Evolutionary conservation across 768 basidiomycete species (phyloP).

Genomic region (Kwoniella sp.): DNA sequence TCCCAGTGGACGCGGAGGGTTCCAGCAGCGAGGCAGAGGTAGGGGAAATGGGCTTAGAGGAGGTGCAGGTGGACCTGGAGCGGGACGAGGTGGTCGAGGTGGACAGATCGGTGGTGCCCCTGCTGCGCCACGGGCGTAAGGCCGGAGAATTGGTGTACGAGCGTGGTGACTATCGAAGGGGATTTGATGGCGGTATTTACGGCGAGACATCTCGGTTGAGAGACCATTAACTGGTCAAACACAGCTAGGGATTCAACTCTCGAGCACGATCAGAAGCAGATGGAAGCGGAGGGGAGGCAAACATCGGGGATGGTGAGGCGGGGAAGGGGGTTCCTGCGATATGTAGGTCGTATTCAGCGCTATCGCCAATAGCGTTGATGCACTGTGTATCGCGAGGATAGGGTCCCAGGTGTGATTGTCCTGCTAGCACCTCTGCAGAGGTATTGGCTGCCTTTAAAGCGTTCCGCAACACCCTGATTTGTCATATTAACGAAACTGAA

Average conservation of each 20-base stretch:
- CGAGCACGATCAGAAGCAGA: no score
- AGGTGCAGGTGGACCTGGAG: slow-evolving; percentile 17
- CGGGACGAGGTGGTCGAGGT: slow-evolving; percentile 16
- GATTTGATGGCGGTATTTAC: not conserved
- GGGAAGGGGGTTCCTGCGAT: no score
- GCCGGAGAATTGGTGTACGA: not conserved
- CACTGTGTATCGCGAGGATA: no score
- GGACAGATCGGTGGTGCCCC: slow-evolving; percentile 4
- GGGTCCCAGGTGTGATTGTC: no score
- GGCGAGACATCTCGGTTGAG: not conserved
- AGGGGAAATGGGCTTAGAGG: slow-evolving; percentile 17
- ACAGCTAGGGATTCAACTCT: not conserved
- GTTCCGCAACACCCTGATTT: no score
- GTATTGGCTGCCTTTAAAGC: no score
- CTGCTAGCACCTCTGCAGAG: no score
- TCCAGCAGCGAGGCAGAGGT: slow-evolving; percentile 18
- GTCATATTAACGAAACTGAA: no score
- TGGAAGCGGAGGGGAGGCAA: no score
- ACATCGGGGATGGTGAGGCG: no score
- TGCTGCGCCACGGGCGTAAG: slow-evolving; percentile 9
- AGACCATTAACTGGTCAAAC: not conserved
- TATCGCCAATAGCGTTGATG: no score
- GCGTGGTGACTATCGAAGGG: not conserved
- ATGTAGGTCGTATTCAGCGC: no score
- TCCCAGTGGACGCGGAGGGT: slow-evolving; percentile 22